A percentile compares a stretch with the other conserved stretches of the same genome.
These are phyloP conservation scores for Aureobasidium namibiae DNA, from an alignment of 2,329 filamentous ascomycete species.

Conservation along the genomic window DNA sequence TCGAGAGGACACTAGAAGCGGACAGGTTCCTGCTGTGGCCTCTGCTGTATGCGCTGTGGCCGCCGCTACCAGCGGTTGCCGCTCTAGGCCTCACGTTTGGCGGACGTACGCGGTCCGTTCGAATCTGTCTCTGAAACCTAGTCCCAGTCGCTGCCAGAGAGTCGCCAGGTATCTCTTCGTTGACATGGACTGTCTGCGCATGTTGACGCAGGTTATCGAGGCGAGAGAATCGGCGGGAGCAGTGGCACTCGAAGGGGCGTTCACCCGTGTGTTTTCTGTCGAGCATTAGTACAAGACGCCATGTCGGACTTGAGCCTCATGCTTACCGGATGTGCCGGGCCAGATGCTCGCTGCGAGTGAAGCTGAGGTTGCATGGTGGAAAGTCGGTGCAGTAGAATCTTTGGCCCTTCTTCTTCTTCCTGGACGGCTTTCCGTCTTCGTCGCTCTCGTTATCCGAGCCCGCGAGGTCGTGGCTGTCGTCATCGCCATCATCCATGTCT, in stretches of 20 bases:
- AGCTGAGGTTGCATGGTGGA: conserved; percentile 87
- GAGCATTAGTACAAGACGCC: conserved; percentile 17
- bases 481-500: conserved; percentile 63
- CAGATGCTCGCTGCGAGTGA: conserved; percentile 91
- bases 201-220: conserved; percentile 87
- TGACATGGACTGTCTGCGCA: conserved; percentile 94
- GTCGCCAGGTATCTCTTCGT: conserved; percentile 91
- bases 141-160: conserved; percentile 89
- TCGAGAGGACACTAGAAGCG: conserved; percentile 75
- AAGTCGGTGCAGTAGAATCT: conserved; percentile 95
- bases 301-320: neutral
- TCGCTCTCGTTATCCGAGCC: conserved; percentile 44
- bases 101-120: conserved; percentile 74
- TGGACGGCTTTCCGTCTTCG: conserved; percentile 64
- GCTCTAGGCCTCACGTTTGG: conserved; percentile 65
- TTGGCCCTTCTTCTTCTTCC: conserved; percentile 97
- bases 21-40: conserved; percentile 82
- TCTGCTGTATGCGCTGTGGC: conserved; percentile 53
- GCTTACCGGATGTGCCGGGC: conserved; percentile 82
- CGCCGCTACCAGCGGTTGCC: conserved; percentile 64
- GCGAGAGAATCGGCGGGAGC: conserved; percentile 82
- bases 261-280: conserved; percentile 91
- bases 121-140: conserved; percentile 82
- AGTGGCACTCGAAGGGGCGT: conserved; percentile 93
- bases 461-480: conserved; percentile 60